Percentiles rank a stretch among this genome's conserved stretches.
phyloP scores from a whole-genome alignment of 805 yeast species.

The Yarrowia yakushimensis region DNA sequence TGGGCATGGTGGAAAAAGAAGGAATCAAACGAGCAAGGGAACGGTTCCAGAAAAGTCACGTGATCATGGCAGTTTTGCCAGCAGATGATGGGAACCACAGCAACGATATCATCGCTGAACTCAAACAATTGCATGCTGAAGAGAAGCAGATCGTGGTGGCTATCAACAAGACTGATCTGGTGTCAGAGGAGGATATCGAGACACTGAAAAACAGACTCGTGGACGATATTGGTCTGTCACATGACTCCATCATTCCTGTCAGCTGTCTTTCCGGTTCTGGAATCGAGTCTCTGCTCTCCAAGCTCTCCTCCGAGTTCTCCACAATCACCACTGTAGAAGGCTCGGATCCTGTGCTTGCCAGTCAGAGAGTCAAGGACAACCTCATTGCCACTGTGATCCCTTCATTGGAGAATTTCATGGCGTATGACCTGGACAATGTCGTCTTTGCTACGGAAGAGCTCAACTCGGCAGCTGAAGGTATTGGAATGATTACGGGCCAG shows the following conservation, averaged over 20 bases:
- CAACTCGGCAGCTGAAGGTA: conserved; percentile 71
- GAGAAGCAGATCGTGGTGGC: conserved; percentile 34
- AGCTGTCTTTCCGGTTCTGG: conserved; percentile 66
- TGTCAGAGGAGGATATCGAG: background rate
- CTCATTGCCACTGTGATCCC: conserved; percentile 69
- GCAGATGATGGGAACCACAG: conserved; percentile 11
- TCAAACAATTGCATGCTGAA: background rate
- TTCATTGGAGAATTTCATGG: conserved; percentile 64
- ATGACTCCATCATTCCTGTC: conserved; percentile 36
- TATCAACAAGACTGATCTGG: conserved; percentile 38
- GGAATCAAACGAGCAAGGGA: conserved; percentile 77
- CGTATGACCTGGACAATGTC: conserved; percentile 51
- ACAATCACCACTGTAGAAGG: conserved; percentile 45
- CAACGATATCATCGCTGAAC: conserved; percentile 27
- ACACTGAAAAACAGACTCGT: background rate
- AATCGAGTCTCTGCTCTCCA: conserved; percentile 49
- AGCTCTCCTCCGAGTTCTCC: conserved; percentile 41
- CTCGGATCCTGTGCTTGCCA: conserved; percentile 61
- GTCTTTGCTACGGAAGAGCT: conserved; percentile 79
- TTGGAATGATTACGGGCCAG: conserved; percentile 89
- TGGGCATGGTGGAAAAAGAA: conserved; percentile 54
- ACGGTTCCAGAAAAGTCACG: conserved; percentile 58
- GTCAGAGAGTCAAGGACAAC: conserved; percentile 72
- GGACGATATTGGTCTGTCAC: conserved; percentile 19
- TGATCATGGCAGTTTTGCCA: conserved; percentile 57